Conservation (phyloP, 495 filamentous ascomycete genomes). For the Aspergillus hancockii region DNA sequence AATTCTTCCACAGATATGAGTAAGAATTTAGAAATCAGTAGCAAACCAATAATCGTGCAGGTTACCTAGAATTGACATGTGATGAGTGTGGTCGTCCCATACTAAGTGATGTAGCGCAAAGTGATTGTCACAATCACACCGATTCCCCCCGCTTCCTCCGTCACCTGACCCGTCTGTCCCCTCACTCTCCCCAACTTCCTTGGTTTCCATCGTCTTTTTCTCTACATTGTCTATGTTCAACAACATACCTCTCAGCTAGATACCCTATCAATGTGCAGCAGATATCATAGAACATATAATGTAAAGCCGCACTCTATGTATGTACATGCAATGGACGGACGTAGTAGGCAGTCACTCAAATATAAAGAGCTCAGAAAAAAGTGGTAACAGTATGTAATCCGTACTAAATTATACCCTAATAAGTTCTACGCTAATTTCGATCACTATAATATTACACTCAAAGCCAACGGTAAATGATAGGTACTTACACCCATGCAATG, state of each 20-base stretch:
- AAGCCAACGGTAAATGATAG: not conserved
- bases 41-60: not conserved
- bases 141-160: not conserved
- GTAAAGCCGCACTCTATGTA: no score
- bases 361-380: no score
- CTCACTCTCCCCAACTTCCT: no score
- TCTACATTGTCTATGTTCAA: not conserved
- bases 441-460: not conserved
- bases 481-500: not conserved
- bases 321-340: not conserved
- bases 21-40: not conserved
- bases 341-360: not conserved
- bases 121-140: conserved; percentile 6
- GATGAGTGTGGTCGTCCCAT: not conserved
- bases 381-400: no score
- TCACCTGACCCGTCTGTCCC: not conserved
- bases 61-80: not conserved
- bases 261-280: no score
- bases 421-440: not conserved
- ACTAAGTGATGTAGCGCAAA: conserved; percentile 1
- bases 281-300: not conserved
- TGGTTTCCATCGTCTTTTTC: not conserved
- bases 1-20: no score
- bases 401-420: no score
- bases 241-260: no score